phyloP scores from a whole-genome alignment of 2,329 filamentous ascomycete genomes.

The Lasiodiplodia citricola region DNA sequence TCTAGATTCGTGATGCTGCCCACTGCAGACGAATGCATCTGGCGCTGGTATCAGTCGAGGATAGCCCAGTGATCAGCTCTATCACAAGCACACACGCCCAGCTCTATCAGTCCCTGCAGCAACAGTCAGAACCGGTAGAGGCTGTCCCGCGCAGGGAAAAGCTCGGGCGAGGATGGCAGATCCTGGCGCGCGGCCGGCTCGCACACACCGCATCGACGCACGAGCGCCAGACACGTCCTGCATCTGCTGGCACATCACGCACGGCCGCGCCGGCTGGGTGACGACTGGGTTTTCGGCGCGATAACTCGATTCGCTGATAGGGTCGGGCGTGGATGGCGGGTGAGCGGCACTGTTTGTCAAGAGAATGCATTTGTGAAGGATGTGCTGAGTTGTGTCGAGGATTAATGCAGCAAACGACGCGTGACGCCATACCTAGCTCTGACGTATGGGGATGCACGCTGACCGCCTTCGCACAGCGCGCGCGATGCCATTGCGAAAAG shows the following conservation, averaged over 20 bases:
- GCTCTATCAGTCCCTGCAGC: constrained; percentile 17
- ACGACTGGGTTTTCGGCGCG: background rate
- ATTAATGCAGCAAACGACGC: background rate
- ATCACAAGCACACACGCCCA: constrained; percentile 20
- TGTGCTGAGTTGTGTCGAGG: constrained; percentile 19
- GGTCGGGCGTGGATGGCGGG: background rate
- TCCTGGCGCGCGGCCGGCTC: constrained; percentile 14
- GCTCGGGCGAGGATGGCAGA: constrained; percentile 4
- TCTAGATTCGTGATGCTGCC: background rate
- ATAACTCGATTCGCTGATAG: constrained; percentile 7
- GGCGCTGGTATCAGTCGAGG: constrained; percentile 4
- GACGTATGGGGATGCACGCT: constrained; percentile 6
- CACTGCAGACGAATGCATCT: background rate
- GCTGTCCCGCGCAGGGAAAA: constrained; percentile 11
- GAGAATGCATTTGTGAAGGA: constrained; percentile 8
- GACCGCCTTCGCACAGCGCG: constrained; percentile 9
- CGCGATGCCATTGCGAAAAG: background rate
- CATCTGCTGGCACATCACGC: constrained; percentile 24
- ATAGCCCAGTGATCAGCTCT: constrained; percentile 13
- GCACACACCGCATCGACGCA: constrained; percentile 26
- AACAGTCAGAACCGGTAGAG: background rate
- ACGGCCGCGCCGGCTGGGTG: background rate
- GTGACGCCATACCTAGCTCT: constrained; percentile 9
- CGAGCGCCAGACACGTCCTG: constrained; percentile 24
- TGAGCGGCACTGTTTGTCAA: background rate